Percentiles rank a stretch among this genome's conserved stretches.
Evolutionary conservation across 1,284 basidiomycete genomes (phyloP).

Genomic region (Trichosporon ovoides): DNA sequence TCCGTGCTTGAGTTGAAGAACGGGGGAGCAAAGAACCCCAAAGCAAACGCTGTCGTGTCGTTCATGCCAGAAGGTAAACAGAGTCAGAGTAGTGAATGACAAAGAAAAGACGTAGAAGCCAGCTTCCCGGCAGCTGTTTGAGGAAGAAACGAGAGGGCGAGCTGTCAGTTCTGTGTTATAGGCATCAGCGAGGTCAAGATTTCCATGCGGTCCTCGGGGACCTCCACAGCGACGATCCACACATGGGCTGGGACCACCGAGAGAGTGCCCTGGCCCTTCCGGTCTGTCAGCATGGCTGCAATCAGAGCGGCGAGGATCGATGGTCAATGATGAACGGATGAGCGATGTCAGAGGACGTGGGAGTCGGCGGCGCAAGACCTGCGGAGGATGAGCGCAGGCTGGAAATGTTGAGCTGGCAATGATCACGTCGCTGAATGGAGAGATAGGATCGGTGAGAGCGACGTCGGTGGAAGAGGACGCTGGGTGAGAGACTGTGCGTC

Average conservation of each 20-base stretch:
- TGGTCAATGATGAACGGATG: not conserved
- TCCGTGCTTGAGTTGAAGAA: not conserved
- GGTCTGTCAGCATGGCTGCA: not conserved
- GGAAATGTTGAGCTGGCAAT: not conserved
- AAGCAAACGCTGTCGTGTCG: constrained; percentile 2
- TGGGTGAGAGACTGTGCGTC: not conserved
- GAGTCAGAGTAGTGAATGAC: not conserved
- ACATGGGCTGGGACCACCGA: constrained; percentile 1
- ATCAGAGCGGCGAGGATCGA: not conserved
- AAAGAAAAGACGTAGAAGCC: not conserved
- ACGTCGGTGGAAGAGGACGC: not conserved
- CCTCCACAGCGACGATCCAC: not conserved
- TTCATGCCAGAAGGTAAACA: not conserved
- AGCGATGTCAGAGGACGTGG: not conserved
- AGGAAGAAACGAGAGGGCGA: not conserved
- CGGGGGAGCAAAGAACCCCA: not conserved
- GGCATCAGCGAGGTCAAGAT: not conserved
- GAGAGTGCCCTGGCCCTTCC: not conserved
- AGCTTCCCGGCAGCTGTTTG: not conserved
- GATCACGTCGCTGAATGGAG: not conserved
- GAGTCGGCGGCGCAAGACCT: not conserved
- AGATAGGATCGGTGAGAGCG: not conserved
- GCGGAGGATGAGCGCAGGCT: not conserved
- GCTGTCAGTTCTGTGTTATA: not conserved
- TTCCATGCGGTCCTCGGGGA: not conserved